Percentiles rank a stretch among this genome's conserved stretches.
Conservation (phyloP, 2,329 filamentous ascomycete genomes). For the Xylaria hypoxylon region DNA sequence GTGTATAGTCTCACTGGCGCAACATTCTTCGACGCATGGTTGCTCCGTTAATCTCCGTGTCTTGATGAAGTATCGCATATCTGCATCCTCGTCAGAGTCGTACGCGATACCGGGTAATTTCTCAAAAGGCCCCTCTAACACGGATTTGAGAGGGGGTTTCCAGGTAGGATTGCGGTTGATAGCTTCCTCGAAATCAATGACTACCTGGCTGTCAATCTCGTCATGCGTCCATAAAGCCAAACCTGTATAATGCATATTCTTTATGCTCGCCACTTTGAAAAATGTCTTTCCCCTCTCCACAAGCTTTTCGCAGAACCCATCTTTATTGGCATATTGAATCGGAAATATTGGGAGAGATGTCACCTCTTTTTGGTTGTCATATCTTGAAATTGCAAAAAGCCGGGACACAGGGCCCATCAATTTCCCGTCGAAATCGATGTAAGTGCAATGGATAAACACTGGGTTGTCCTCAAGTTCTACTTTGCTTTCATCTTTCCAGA, state of each 20-base stretch:
- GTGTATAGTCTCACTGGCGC: conserved; percentile 15
- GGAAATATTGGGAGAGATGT: conserved; percentile 43
- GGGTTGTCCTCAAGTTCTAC: conserved; percentile 19
- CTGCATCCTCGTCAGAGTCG: not conserved
- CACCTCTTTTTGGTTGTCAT: conserved; percentile 39
- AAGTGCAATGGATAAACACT: conserved; percentile 36
- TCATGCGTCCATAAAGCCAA: conserved; percentile 40
- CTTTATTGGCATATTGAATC: conserved; percentile 27
- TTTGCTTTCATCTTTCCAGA: conserved; percentile 11
- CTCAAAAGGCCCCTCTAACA: not conserved
- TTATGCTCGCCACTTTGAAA: conserved; percentile 27
- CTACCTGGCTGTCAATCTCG: conserved; percentile 48
- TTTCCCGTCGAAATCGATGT: conserved; percentile 47
- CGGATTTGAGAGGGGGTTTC: conserved; percentile 20
- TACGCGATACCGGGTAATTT: not conserved
- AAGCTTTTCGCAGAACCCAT: conserved; percentile 24
- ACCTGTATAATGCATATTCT: conserved; percentile 48
- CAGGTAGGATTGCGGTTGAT: conserved; percentile 27
- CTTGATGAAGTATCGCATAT: not conserved
- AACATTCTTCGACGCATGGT: conserved; percentile 27
- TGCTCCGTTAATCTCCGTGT: no score
- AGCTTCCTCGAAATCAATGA: conserved; percentile 48
- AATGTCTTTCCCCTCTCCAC: conserved; percentile 36
- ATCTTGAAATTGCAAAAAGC: conserved; percentile 39
- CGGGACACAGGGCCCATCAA: conserved; percentile 40